Base-by-base conservation (phyloP, 768 basidiomycete genomes). In the Amyloporia xantha region DNA sequence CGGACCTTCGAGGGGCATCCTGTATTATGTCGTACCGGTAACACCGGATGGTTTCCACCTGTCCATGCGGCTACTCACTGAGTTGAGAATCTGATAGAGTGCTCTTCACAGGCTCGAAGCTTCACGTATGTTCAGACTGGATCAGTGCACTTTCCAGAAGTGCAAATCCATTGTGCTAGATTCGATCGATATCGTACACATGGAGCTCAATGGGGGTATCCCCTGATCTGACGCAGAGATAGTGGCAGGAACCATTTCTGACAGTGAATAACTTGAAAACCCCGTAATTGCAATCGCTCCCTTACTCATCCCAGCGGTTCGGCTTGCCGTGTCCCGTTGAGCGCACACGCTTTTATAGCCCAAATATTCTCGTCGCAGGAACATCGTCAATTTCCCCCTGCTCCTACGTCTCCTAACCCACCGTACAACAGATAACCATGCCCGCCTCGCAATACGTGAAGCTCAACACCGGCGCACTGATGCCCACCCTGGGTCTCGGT, bases 401-500 rank as follows among this genome's bases (percentile, higher is more conserved):
- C 30, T 7, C 30, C 30, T 33, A 15, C 30, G 9, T 7, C 15
- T 33, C 30, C 30, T 33, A 33, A 7, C 7, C 30, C 15, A 33
- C 15, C 30, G 9, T 15, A 7, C 30, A 33, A 33, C 15, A 33
- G 30, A 7, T 15, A 33, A 15, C 7, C 30, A 82, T 83, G 80
- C 77, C 78, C 57, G 71, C 72, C 23, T 66, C 63, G 37, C 70
- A 57, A 42, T 54, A 36, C 21, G 54, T 60, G 26, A 84, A 74
- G 52, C 79, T 91, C 56, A 89, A 87, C 72, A 89, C 83, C 23
- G 86, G 87, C 21, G 78, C 78, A 43, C 71, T 76, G 58, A 91
- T 92, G 75, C 86, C 88, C 59, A 79, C 78, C 13, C 68, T 90
- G 30, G 83, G 82, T 41, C 76, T 88, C 47, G 84, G 82, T 76